Evolutionary conservation across 495 filamentous ascomycete species (phyloP).

Genomic region (Hypoxylon perforatum): DNA sequence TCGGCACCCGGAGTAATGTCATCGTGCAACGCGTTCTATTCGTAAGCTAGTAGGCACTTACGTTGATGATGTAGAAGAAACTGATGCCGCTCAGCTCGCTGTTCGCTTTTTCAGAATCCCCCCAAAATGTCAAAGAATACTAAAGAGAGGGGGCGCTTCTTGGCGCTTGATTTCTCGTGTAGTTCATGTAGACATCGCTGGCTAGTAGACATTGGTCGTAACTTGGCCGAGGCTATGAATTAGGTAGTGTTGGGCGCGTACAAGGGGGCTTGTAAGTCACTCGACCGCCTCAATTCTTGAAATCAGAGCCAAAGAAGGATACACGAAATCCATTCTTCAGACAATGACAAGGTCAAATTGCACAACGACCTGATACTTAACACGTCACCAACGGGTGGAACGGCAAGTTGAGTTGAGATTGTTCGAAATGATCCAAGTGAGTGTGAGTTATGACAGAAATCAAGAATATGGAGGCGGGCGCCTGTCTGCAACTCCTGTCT

Average conservation of each 20-base stretch:
- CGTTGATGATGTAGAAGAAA: background rate
- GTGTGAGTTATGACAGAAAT: too few species aligned
- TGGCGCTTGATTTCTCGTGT: background rate
- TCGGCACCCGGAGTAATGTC: background rate
- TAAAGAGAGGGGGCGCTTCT: background rate
- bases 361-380: too few species aligned
- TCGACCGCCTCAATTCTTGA: background rate
- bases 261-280: background rate
- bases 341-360: too few species aligned
- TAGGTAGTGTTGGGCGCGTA: slow-evolving; percentile 19
- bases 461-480: too few species aligned
- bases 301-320: background rate
- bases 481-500: too few species aligned
- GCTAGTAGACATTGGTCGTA: background rate
- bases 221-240: slow-evolving; percentile 14
- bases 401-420: too few species aligned
- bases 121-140: background rate
- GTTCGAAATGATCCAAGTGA: too few species aligned
- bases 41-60: background rate
- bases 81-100: too few species aligned
- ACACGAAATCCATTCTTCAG: background rate
- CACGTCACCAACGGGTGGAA: background rate
- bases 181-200: background rate
- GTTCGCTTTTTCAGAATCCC: too few species aligned
- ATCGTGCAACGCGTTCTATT: background rate